A percentile compares a stretch with the other conserved stretches of the same genome.
Conservation (phyloP, 805 yeast species). For the Schwanniomyces vanrijiae region DNA sequence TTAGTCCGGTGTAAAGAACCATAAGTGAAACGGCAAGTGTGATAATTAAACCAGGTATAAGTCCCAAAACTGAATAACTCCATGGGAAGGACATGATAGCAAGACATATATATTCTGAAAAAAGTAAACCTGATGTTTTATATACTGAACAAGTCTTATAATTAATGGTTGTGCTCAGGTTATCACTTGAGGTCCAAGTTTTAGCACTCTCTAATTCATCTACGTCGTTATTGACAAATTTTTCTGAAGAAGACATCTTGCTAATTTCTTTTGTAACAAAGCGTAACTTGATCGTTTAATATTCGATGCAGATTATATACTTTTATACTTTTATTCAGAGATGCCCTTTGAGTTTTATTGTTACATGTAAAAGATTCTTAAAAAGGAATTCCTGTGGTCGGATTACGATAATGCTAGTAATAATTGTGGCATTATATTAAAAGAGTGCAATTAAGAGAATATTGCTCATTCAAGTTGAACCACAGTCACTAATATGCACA, state of each 20-base stretch:
- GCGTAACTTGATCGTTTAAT: background rate
- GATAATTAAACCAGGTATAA: slow-evolving; percentile 56
- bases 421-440: background rate
- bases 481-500: background rate
- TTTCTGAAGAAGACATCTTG: background rate
- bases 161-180: slow-evolving; percentile 29
- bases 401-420: background rate
- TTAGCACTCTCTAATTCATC: background rate
- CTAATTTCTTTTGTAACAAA: background rate
- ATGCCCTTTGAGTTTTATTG: background rate
- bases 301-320: background rate
- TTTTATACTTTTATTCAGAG: background rate
- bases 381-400: background rate
- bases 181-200: background rate
- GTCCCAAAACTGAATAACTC: slow-evolving; percentile 60
- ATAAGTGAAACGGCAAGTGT: slow-evolving; percentile 52
- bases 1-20: slow-evolving; percentile 56
- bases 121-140: slow-evolving; percentile 57
- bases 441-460: background rate
- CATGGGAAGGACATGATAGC: slow-evolving; percentile 69
- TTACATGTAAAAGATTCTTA: background rate
- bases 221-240: background rate
- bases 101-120: slow-evolving; percentile 60
- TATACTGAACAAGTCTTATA: slow-evolving; percentile 58
- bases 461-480: background rate